Conservation (phyloP, 2,329 filamentous ascomycete species). For the Tympanopsis confertula region DNA sequence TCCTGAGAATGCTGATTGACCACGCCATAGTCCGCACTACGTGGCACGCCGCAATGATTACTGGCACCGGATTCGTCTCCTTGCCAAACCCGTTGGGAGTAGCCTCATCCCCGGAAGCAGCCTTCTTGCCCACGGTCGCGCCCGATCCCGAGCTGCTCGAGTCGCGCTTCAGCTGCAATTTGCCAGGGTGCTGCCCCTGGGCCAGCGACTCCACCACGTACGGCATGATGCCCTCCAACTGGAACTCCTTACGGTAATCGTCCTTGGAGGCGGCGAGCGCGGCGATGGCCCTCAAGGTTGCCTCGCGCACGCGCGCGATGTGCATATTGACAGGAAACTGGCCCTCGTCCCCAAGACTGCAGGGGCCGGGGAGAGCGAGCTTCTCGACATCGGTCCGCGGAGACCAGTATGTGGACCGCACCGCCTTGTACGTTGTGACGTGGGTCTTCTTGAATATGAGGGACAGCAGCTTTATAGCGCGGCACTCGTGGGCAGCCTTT, state of each 20-base stretch:
- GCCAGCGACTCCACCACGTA: slow-evolving; percentile 73
- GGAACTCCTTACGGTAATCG: slow-evolving; percentile 69
- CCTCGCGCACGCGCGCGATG: slow-evolving; percentile 65
- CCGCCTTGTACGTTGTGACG: slow-evolving; percentile 16
- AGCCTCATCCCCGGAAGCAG: slow-evolving; percentile 10
- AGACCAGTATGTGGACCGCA: slow-evolving; percentile 23
- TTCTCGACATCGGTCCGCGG: slow-evolving; percentile 16
- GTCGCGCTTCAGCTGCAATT: slow-evolving; percentile 31
- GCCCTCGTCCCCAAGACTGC: slow-evolving; percentile 47
- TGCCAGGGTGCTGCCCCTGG: slow-evolving; percentile 40
- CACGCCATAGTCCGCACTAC: slow-evolving; percentile 71
- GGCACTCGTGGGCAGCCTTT: slow-evolving; percentile 64
- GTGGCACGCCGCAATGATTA: slow-evolving; percentile 76
- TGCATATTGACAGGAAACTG: slow-evolving; percentile 51
- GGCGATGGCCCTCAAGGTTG: slow-evolving; percentile 67
- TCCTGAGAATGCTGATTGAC: slow-evolving; percentile 73
- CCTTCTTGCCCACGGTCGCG: slow-evolving; percentile 21
- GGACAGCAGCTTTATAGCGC: slow-evolving; percentile 31
- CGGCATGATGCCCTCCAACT: slow-evolving; percentile 66
- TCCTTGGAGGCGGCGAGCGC: slow-evolving; percentile 73
- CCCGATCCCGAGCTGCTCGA: slow-evolving; percentile 19
- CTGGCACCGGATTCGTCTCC: slow-evolving; percentile 62
- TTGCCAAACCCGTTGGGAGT: slow-evolving; percentile 30
- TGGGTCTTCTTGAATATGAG: slow-evolving; percentile 39
- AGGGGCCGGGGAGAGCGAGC: slow-evolving; percentile 18